Base-by-base conservation (phyloP, 768 basidiomycete genomes). In the Agrocybe praecox region DNA sequence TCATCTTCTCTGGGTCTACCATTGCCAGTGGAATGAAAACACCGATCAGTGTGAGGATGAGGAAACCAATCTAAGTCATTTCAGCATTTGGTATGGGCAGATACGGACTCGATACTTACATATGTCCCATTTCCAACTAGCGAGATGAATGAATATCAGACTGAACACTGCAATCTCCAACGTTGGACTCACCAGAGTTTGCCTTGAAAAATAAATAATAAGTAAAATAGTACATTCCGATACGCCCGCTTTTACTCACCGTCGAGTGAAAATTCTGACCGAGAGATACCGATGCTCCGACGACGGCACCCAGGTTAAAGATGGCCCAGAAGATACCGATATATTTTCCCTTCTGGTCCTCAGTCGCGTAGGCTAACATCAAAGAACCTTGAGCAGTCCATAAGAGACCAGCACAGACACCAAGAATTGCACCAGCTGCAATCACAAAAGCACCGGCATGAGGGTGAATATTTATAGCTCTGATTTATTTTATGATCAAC, bases 311-410 rank as follows among this genome's bases (percentile, higher is more conserved):
- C 21, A 92, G 58, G 62, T 93, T 92, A 76, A 94, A 94, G 58
- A 93, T 89, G 42, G 80, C 73, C 92, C 92, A 94, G 73, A 93
- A 94, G 46, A 91, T 83, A 43, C 81, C 86, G 49, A 94, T 91
- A 71, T 80, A 92, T 29, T 72, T 74, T 14, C 91, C 91, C 69
- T 94, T 94, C 67, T 93, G 83, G 46, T 70, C 66, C 67, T 94
- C 91, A 0, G 89, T 91, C 0, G 91, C 89, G 69, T 94, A 94
- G 4, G 89, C 84, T 70, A 94, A 73, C 86, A 93, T 92, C 57
- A 94, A 74, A n/a, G 84, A 87, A 17, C 90, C 92, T 65, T 94
- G 91, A 0, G 90, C 89, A 0, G 90, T 88, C 92, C 92, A 93
- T 8, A 93, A 73, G 45, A 94, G 65, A 48, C 79, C 80, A 1